Percentiles rank a stretch among this genome's conserved stretches.
These are phyloP conservation scores for Plectosphaerella plurivora DNA, from an alignment of 2,329 filamentous ascomycete genomes.

Conservation along the genomic window DNA sequence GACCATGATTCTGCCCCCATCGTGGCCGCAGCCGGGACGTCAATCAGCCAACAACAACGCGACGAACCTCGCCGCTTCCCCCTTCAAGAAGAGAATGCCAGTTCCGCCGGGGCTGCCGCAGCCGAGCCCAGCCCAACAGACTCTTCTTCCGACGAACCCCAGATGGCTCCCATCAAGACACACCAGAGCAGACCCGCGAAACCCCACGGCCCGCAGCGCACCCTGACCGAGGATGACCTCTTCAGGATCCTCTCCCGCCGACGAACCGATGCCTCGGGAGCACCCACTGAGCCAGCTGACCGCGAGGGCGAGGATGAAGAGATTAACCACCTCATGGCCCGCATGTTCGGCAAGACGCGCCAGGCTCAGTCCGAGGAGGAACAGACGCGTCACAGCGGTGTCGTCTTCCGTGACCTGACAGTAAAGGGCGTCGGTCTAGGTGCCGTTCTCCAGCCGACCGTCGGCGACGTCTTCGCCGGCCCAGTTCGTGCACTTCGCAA, in stretches of 20 bases:
- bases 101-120: background rate
- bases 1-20: background rate
- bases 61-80: background rate
- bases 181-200: slow-evolving; percentile 11
- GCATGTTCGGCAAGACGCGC: slow-evolving; percentile 64
- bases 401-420: slow-evolving; percentile 66
- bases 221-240: slow-evolving; percentile 45
- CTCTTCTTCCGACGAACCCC: slow-evolving; percentile 5
- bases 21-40: background rate
- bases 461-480: slow-evolving; percentile 28
- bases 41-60: background rate
- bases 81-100: background rate
- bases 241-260: slow-evolving; percentile 44
- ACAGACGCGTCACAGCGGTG: slow-evolving; percentile 63
- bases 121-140: background rate
- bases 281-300: slow-evolving; percentile 19
- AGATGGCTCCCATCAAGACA: slow-evolving; percentile 23
- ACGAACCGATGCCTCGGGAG: slow-evolving; percentile 31
- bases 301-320: slow-evolving; percentile 37
- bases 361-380: slow-evolving; percentile 65
- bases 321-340: slow-evolving; percentile 60
- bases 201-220: slow-evolving; percentile 14
- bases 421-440: slow-evolving; percentile 67
- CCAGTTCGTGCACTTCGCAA: slow-evolving; percentile 18
- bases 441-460: slow-evolving; percentile 45